phyloP scores from a whole-genome alignment of 805 yeast genomes.

The Candida rishiriensis region DNA sequence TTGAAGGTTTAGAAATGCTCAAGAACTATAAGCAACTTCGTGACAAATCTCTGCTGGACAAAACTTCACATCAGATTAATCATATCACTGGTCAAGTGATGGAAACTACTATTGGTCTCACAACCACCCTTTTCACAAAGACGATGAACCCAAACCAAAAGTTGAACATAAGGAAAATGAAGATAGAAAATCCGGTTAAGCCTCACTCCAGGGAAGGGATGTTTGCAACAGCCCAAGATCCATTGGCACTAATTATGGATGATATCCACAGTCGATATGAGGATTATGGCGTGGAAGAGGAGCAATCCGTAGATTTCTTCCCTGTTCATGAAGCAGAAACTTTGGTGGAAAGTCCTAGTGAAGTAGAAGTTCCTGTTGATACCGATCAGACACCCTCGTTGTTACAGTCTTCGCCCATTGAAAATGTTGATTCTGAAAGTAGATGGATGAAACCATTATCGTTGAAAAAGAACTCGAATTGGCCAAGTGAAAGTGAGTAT shows the following conservation, averaged over 20 bases:
- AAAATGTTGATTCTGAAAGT: conserved; percentile 3
- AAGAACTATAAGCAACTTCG: conserved; percentile 35
- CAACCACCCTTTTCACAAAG: conserved; percentile 29
- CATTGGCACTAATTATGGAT: conserved; percentile 20
- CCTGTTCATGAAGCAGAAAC: neutral
- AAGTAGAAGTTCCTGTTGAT: neutral
- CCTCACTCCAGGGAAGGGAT: conserved; percentile 30
- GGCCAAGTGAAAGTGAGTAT: too few relatives aligned
- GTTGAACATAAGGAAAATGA: conserved; percentile 20
- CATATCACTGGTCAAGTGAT: conserved; percentile 24
- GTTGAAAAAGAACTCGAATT: conserved; percentile 7
- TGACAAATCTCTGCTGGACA: conserved; percentile 33
- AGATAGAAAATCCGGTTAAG: conserved; percentile 33
- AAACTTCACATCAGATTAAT: conserved; percentile 21
- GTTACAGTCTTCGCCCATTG: neutral
- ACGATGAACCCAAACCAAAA: conserved; percentile 29
- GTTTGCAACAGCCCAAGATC: conserved; percentile 28
- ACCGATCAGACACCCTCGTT: neutral
- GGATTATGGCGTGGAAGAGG: neutral
- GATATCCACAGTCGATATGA: conserved; percentile 2
- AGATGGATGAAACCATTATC: conserved; percentile 22
- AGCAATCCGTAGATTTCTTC: neutral
- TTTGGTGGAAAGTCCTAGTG: too few relatives aligned
- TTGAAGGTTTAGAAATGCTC: conserved; percentile 35
- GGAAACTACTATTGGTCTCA: conserved; percentile 25